Conservation (phyloP, 257 asterid genomes). For the Salvia rosmarinus region DNA sequence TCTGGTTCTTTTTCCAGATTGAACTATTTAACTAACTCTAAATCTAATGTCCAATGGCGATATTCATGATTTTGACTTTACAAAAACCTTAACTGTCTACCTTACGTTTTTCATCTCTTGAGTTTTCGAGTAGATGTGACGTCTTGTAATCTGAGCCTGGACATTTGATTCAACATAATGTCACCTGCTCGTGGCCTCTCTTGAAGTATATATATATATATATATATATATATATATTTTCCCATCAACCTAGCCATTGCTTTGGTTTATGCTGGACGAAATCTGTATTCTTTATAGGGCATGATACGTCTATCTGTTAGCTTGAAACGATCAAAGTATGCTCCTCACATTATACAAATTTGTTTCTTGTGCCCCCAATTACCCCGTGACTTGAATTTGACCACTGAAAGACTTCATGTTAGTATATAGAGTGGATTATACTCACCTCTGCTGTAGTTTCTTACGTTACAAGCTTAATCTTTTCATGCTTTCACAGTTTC, state of each 20-base stretch:
- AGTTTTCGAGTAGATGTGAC: not conserved
- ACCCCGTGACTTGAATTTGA: not conserved
- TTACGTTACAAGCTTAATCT: not conserved
- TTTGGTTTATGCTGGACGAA: not conserved
- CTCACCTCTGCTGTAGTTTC: not conserved
- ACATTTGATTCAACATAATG: too few relatives aligned
- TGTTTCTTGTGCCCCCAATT: not conserved
- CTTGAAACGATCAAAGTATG: not conserved
- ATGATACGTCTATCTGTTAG: not conserved
- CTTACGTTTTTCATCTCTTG: not conserved
- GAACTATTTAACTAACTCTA: not conserved
- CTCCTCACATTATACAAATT: not conserved
- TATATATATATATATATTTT: too few relatives aligned
- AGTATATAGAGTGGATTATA: not conserved
- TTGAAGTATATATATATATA: too few relatives aligned
- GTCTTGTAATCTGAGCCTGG: not conserved
- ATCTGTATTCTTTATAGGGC: not conserved
- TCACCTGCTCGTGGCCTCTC: too few relatives aligned
- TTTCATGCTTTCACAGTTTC: conserved; percentile 5
- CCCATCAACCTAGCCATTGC: not conserved
- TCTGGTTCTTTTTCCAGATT: not conserved
- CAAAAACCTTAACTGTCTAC: not conserved
- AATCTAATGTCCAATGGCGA: not conserved
- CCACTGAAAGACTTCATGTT: not conserved
- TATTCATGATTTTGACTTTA: not conserved